phyloP scores from a whole-genome alignment of 768 basidiomycete species.

The Termitomyces sp. region DNA sequence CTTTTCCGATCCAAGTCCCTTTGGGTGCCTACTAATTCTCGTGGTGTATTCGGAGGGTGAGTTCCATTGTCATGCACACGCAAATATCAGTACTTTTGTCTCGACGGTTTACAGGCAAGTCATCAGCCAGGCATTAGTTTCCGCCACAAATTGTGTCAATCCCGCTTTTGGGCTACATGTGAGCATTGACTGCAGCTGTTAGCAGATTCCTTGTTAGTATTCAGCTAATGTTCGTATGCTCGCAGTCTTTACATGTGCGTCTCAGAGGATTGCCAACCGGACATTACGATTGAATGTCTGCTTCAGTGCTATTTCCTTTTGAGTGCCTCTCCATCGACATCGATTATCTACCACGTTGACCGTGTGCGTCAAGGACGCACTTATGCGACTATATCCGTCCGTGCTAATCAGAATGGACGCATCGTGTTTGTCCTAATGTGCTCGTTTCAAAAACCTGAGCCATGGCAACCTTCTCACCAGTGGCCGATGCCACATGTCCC shows the following conservation, averaged over 20 bases:
- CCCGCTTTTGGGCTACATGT: slow-evolving; percentile 70
- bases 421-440: slow-evolving; percentile 64
- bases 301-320: slow-evolving; percentile 78
- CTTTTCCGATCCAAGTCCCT: slow-evolving; percentile 78
- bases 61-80: slow-evolving; percentile 13
- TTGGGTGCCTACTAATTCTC: slow-evolving; percentile 54
- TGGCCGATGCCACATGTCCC: slow-evolving; percentile 64
- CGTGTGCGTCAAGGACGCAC: slow-evolving; percentile 71
- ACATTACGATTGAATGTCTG: background rate
- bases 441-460: slow-evolving; percentile 81
- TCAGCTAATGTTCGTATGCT: background rate
- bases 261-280: background rate
- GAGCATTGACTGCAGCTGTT: slow-evolving; percentile 28
- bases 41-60: slow-evolving; percentile 82
- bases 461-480: slow-evolving; percentile 68
- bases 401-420: slow-evolving; percentile 52
- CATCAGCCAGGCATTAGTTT: slow-evolving; percentile 82
- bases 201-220: background rate
- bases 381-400: slow-evolving; percentile 66
- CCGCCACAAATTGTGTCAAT: slow-evolving; percentile 74
- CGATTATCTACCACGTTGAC: slow-evolving; percentile 80
- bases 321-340: slow-evolving; percentile 68
- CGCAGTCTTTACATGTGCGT: slow-evolving; percentile 70
- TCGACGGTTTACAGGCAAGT: slow-evolving; percentile 51
- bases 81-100: background rate